Evolutionary conservation across 139 green algal genomes (phyloP).

Genomic region (Zygnema circumcarinatum): DNA sequence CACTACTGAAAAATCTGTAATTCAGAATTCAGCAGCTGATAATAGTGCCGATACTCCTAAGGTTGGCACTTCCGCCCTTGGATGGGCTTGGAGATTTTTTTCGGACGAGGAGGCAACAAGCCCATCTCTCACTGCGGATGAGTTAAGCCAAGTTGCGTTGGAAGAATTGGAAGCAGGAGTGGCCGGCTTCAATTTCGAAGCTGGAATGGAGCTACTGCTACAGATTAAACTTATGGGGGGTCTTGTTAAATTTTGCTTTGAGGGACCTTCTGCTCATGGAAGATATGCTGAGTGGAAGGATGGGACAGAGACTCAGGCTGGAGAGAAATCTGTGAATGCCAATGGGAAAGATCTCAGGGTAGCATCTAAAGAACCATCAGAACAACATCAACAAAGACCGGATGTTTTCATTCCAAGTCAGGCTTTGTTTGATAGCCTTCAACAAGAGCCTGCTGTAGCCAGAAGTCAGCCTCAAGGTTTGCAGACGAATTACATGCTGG

Average conservation of each 20-base stretch:
- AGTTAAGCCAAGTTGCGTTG: background rate
- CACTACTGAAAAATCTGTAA: background rate
- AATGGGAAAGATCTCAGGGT: background rate
- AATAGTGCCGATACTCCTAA: too few species aligned
- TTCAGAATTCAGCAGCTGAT: background rate
- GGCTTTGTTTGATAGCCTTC: background rate
- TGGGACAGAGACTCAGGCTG: too few species aligned
- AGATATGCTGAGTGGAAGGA: background rate
- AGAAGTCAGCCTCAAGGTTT: background rate
- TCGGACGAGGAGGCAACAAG: constrained; percentile 18
- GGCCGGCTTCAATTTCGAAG: background rate
- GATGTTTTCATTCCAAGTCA: background rate
- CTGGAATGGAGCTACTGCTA: background rate
- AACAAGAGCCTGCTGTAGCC: background rate
- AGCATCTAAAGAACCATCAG: background rate
- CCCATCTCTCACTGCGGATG: background rate
- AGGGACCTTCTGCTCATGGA: background rate
- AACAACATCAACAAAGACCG: too few species aligned
- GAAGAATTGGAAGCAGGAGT: constrained; percentile 22
- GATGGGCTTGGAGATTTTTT: constrained; percentile 40
- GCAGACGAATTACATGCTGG: background rate
- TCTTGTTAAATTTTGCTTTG: background rate
- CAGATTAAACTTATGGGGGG: background rate
- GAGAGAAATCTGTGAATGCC: background rate
- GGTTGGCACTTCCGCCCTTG: background rate